Base-by-base conservation (phyloP, 768 basidiomycete genomes). In the Royoungia palumana region DNA sequence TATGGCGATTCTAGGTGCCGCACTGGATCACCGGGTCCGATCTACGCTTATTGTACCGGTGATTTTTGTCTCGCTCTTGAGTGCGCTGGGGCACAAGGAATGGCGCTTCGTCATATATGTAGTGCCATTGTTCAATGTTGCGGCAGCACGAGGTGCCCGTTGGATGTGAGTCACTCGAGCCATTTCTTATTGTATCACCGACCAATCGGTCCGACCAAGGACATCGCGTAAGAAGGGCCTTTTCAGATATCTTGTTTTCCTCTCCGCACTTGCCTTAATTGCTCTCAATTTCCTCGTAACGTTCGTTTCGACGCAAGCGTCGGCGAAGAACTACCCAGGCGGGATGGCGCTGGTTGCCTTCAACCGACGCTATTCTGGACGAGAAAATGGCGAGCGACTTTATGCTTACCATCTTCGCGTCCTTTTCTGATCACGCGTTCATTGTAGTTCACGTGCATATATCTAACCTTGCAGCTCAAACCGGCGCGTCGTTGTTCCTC, bases 101-200 rank as follows among this genome's bases (percentile, higher is more conserved):
- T 99, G 96, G 96, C 80, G 96, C 7, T 99, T 99, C 68, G 74
- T 98, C 48, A 77, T 92, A 8, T 98, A 98, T 61, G 77, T 83
- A 16, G 79, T 97, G 0, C 94, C 94, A 0, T 62, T 81, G 2
- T 72, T 92, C 66, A 95, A 96, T 57, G 66, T 94, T 4, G 80
- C 85, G 2, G 92, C 89, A 2, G 85, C 93, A 0, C 66, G 82
- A 14, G 85, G 82, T 3, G 73, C 81, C 2, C 63, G 71, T 5
- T 78, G 75, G 65, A 63, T 94, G 89, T 94, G 68, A 54, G 87
- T 68, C 16, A 13, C 32, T 32, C 16, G 14, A 6, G 14, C 7
- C 14, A 6, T 21, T 38, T 46, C 27, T 38, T 16, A 19, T n/a
- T 6, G 6, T n/a, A n/a, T 32, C 12, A 2, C 30, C 46, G n/a